Evolutionary conservation across 2,329 filamentous ascomycete genomes (phyloP), one percentile per base, ranked within the genome.

Genomic region (Phoma sp.): DNA sequence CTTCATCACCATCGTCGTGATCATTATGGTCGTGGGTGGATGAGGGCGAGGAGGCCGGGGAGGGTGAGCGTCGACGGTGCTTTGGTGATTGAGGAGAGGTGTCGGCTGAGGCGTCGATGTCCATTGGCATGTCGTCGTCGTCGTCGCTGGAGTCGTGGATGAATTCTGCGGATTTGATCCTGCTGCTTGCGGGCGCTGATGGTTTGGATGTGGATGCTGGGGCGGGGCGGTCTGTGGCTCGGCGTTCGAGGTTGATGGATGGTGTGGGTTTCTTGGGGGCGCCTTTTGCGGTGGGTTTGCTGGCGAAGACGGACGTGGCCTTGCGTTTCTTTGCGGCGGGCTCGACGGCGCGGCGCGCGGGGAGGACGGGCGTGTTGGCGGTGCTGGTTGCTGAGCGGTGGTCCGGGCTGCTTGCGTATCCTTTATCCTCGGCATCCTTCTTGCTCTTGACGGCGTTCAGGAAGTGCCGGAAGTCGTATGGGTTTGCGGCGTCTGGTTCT

Each of bases 391-490:
- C 18, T 2, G 38, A 15, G 20, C 45, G 39, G 37, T 65, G 65
- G 50, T 74, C 72, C 42, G 73, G 71, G 3, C 66, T 69, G 10
- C 60, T 65, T 0, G 65, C 62, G 18, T 58, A 60, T 7, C 57
- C 61, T 34, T 66, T 69, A 10, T 72, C 70, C 1, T 64, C 68
- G n/a, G 69, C 68, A 60, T 62, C 67, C 14, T 66, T 64, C 60
- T 72, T 76, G 25, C 62, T 61, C 50, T 66, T 64, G 5, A 63
- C 66, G 18, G 60, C 67, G 34, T 42, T 53, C 29, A 82, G 59
- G 61, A 79, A 80, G 50, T 81, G 78, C n/a, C 80, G 67, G 60
- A 76, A 81, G 61, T 82, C 80, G 62, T 76, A 82, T 0, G 79
- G 80, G 54, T 82, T 81, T 57, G 68, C 60, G 4, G 73, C 65